These are phyloP conservation scores for Chlamydomonas schloesseri DNA, from an alignment of 139 green algal genomes.

Conservation along the genomic window DNA sequence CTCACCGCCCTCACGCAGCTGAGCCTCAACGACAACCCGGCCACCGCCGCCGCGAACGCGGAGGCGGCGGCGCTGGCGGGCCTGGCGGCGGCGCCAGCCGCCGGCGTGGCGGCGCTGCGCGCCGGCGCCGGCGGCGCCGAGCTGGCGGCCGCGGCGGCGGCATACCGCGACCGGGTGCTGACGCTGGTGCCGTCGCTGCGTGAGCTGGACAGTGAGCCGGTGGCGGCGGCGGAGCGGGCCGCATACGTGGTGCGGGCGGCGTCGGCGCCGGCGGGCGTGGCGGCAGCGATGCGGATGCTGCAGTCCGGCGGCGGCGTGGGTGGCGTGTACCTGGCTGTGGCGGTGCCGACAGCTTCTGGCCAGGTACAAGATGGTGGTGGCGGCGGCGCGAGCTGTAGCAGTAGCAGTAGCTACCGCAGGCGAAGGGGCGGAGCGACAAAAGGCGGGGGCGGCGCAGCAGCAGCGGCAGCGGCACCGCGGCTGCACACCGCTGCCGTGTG, in stretches of 20 bases:
- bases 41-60: not conserved
- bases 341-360: too few relatives aligned
- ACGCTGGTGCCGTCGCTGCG: conserved; percentile 2
- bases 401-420: too few relatives aligned
- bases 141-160: not conserved
- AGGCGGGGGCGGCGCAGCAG: too few relatives aligned
- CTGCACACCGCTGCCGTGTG: not conserved
- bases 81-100: not conserved
- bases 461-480: not conserved
- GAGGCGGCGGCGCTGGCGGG: not conserved
- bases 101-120: not conserved
- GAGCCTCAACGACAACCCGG: conserved; percentile 3
- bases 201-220: not conserved
- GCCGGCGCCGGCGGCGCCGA: too few relatives aligned
- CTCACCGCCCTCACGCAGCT: not conserved
- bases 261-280: not conserved
- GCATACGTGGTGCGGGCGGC: not conserved
- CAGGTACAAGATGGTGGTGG: too few relatives aligned
- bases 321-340: not conserved
- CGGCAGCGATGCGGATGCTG: not conserved
- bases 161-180: not conserved
- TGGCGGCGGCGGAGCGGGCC: not conserved
- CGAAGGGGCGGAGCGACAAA: too few relatives aligned
- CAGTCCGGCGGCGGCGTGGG: not conserved
- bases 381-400: too few relatives aligned